phyloP scores from a whole-genome alignment of 169 alveolate species.

The Babesia sp. region DNA sequence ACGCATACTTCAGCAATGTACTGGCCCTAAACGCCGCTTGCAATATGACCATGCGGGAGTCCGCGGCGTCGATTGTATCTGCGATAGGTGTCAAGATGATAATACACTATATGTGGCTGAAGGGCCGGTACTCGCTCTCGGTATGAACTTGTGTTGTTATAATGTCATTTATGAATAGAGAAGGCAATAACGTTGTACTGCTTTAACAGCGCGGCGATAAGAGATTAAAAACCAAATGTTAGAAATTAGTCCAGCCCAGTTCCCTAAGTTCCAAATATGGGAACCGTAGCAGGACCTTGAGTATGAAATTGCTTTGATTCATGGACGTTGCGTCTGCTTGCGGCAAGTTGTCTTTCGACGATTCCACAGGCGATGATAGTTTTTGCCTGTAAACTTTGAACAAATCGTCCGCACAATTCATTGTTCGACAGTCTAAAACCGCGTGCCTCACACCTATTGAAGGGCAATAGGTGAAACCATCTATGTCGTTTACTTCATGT shows the following conservation, averaged over 20 bases:
- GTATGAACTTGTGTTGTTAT: not conserved
- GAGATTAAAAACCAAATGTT: not conserved
- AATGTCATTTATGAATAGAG: too few species aligned
- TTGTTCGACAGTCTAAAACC: not conserved
- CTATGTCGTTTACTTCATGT: not conserved
- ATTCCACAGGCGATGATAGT: not conserved
- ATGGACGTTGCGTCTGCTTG: not conserved
- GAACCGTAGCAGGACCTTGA: constrained; percentile 23
- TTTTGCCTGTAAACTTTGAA: not conserved
- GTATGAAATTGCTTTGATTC: constrained; percentile 10
- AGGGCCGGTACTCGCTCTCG: not conserved
- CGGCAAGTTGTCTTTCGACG: not conserved
- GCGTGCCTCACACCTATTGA: constrained; percentile 10
- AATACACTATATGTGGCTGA: constrained; percentile 37
- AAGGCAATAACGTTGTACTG: too few species aligned
- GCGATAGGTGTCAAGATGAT: constrained; percentile 27
- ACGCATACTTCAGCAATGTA: constrained; percentile 40
- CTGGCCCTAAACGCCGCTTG: constrained; percentile 35
- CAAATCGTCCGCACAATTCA: not conserved
- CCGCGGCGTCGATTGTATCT: constrained; percentile 1
- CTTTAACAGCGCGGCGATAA: too few species aligned
- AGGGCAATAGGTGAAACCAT: not conserved
- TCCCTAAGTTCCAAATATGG: constrained; percentile 23
- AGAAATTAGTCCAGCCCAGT: constrained; percentile 1
- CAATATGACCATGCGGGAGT: constrained; percentile 4